These are phyloP conservation scores for Phytophthora europaea DNA, from an alignment of 352 stramenopile genomes.

Conservation along the genomic window DNA sequence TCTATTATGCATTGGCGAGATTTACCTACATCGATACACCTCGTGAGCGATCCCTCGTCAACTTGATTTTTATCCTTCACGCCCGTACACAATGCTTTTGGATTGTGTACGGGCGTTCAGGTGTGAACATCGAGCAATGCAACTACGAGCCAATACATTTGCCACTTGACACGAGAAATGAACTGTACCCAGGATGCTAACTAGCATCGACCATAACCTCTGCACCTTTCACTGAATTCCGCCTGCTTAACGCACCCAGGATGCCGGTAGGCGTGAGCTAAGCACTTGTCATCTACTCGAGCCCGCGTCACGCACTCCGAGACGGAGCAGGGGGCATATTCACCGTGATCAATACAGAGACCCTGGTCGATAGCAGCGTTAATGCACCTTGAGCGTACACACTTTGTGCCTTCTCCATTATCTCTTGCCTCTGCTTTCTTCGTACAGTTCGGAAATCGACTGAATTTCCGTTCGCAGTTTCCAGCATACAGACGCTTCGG, in stretches of 20 bases:
- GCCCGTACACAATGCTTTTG: too few relatives aligned
- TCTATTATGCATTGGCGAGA: neutral
- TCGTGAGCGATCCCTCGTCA: too few relatives aligned
- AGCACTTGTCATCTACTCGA: neutral
- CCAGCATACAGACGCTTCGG: neutral
- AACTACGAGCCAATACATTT: too few relatives aligned
- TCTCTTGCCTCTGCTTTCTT: neutral
- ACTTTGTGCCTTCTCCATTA: neutral
- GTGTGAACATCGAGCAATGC: too few relatives aligned
- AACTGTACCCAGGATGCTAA: neutral
- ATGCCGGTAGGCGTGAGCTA: neutral
- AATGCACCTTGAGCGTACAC: neutral
- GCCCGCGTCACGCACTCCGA: neutral
- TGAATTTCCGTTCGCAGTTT: neutral
- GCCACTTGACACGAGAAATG: neutral
- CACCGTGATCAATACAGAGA: neutral
- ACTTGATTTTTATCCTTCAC: too few relatives aligned
- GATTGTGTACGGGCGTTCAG: too few relatives aligned
- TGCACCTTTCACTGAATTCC: neutral
- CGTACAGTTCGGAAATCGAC: neutral
- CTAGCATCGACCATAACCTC: neutral
- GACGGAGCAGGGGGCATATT: neutral
- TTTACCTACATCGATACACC: neutral
- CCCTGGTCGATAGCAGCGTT: neutral
- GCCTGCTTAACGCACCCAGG: neutral